These are phyloP conservation scores for Exophiala sp. DNA, from an alignment of 2,329 filamentous ascomycete genomes.

Conservation along the genomic window DNA sequence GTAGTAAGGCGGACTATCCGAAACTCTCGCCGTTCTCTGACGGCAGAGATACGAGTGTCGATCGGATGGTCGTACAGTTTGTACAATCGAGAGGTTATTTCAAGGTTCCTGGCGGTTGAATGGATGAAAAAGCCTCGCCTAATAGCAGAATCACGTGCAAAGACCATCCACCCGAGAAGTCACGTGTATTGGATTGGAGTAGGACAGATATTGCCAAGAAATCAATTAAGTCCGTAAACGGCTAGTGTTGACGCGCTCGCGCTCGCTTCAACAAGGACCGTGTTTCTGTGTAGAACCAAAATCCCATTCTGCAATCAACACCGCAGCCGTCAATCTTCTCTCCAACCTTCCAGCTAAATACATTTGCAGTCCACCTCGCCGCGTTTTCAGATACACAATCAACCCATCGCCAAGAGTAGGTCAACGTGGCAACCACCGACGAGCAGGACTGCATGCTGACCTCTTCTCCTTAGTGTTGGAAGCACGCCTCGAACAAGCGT, in stretches of 20 bases:
- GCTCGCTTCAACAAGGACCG: constrained; percentile 2
- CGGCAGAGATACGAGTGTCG: no score
- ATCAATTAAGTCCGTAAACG: constrained; percentile 1
- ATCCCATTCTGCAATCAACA: not conserved
- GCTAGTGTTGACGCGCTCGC: constrained; percentile 7
- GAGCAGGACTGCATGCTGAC: not conserved
- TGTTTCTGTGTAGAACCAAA: constrained; percentile 4
- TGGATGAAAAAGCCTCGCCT: no score
- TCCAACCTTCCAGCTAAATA: not conserved
- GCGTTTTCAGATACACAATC: no score
- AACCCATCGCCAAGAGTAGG: not conserved
- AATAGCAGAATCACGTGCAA: no score
- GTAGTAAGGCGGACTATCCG: no score
- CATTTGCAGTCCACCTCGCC: not conserved
- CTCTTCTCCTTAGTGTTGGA: constrained; percentile 65
- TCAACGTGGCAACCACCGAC: not conserved
- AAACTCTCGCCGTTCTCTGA: no score
- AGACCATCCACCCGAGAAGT: no score
- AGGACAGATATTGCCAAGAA: constrained; percentile 1
- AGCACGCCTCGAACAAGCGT: constrained; percentile 91
- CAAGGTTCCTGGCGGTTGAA: no score
- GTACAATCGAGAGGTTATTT: no score
- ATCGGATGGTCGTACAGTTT: no score
- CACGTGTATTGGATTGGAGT: not conserved
- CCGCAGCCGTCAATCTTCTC: not conserved